Evolutionary conservation across 441 rosid genomes (phyloP).

Genomic region (Populus hybrid): DNA sequence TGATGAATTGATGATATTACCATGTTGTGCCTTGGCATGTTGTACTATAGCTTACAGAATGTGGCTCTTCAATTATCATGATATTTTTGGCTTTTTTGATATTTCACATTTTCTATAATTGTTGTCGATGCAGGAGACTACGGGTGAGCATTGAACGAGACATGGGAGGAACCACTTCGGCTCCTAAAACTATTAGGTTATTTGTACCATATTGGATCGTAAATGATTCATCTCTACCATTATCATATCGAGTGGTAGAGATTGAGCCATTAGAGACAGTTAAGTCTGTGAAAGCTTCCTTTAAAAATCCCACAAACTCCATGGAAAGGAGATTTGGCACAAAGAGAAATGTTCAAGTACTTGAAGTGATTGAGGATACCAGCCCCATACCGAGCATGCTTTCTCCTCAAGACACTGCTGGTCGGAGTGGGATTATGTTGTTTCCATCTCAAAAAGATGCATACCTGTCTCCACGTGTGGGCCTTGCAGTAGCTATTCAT

Average conservation of each 20-base stretch:
- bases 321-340: conserved; percentile 51
- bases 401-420: conserved; percentile 90
- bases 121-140: conserved; percentile 64
- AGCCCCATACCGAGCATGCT: conserved; percentile 95
- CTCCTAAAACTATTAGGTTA: conserved; percentile 81
- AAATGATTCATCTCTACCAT: conserved; percentile 74
- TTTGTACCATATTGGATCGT: conserved; percentile 98
- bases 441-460: conserved; percentile 88
- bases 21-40: background rate
- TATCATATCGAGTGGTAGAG: conserved; percentile 88
- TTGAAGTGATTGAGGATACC: conserved; percentile 88
- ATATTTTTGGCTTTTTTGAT: background rate
- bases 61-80: background rate
- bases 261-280: conserved; percentile 75
- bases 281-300: conserved; percentile 59
- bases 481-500: conserved; percentile 82
- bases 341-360: conserved; percentile 70
- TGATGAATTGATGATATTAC: background rate
- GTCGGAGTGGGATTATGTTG: conserved; percentile 62
- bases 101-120: background rate
- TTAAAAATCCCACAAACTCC: conserved; percentile 51
- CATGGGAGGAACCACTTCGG: conserved; percentile 84
- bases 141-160: conserved; percentile 94
- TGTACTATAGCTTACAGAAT: background rate
- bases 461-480: conserved; percentile 67